Evolutionary conservation across 2,329 filamentous ascomycete species (phyloP).

Genomic region (Colletotrichum sp.): DNA sequence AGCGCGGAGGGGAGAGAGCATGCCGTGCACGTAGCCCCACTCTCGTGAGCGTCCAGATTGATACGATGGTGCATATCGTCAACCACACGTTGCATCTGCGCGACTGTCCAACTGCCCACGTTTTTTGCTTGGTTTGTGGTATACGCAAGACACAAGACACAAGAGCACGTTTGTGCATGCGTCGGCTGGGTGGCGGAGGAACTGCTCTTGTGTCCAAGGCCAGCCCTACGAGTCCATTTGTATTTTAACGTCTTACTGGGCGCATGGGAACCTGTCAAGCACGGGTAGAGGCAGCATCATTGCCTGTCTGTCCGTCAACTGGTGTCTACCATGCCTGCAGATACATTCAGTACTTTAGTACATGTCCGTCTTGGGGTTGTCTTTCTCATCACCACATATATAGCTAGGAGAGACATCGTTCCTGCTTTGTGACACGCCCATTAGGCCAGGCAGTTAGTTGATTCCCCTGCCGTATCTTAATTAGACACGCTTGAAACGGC

Average conservation of each 20-base stretch:
- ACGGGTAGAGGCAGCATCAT: not conserved
- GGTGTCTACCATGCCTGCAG: not conserved
- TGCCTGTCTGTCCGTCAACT: not conserved
- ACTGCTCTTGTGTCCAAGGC: not conserved
- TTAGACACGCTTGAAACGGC: not conserved
- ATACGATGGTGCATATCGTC: not conserved
- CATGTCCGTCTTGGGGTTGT: not conserved
- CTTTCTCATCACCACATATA: not conserved
- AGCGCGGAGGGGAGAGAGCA: not conserved
- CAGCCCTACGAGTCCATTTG: slow-evolving; percentile 10
- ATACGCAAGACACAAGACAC: not conserved
- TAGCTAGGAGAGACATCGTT: not conserved
- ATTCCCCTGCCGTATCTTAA: not conserved
- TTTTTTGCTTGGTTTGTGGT: not conserved
- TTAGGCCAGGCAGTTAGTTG: not conserved
- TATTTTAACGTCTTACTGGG: slow-evolving; percentile 3
- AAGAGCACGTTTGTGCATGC: not conserved
- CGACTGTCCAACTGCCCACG: not conserved
- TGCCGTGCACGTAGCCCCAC: not conserved
- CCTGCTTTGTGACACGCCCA: not conserved
- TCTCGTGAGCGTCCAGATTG: not conserved
- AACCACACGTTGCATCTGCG: slow-evolving; percentile 8
- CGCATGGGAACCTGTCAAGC: not conserved
- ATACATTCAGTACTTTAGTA: not conserved
- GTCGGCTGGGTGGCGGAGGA: not conserved